These are phyloP conservation scores for Penicillium decumbens DNA, from an alignment of 2,329 filamentous ascomycete species.

Conservation along the genomic window DNA sequence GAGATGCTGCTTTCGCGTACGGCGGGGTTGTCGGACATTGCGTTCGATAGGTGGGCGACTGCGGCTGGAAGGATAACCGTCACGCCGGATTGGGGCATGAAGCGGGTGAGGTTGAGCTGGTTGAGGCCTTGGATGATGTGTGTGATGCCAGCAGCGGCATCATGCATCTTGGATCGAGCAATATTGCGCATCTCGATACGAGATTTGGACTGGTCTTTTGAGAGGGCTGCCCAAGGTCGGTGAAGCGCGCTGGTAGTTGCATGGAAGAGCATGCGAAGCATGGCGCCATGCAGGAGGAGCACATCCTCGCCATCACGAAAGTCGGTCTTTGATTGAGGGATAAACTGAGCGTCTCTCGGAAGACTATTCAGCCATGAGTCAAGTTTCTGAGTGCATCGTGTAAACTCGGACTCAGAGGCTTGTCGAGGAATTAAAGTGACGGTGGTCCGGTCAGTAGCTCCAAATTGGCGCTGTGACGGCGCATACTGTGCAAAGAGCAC, in stretches of 20 bases:
- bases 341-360: slow-evolving; percentile 65
- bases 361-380: slow-evolving; percentile 67
- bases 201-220: slow-evolving; percentile 39
- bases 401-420: slow-evolving; percentile 69
- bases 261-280: slow-evolving; percentile 86
- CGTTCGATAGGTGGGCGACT: slow-evolving; percentile 81
- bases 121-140: slow-evolving; percentile 71
- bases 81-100: slow-evolving; percentile 76
- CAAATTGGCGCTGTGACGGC: slow-evolving; percentile 71
- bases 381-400: slow-evolving; percentile 69
- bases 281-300: slow-evolving; percentile 65
- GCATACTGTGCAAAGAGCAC: slow-evolving; percentile 85
- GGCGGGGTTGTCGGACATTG: slow-evolving; percentile 69
- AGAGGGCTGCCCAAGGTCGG: slow-evolving; percentile 71
- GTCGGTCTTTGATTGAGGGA: slow-evolving; percentile 56
- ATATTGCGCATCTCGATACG: slow-evolving; percentile 60
- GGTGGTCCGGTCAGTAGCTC: slow-evolving; percentile 60
- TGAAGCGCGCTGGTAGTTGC: slow-evolving; percentile 85
- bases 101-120: slow-evolving; percentile 64
- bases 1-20: slow-evolving; percentile 65
- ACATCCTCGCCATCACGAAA: slow-evolving; percentile 49
- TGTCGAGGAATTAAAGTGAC: slow-evolving; percentile 86
- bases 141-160: slow-evolving; percentile 75
- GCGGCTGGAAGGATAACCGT: slow-evolving; percentile 82
- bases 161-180: slow-evolving; percentile 72